Percentiles rank a stretch among this genome's conserved stretches.
Evolutionary conservation across 2,329 filamentous ascomycete species (phyloP).

Genomic region (Blastomyces percursus): DNA sequence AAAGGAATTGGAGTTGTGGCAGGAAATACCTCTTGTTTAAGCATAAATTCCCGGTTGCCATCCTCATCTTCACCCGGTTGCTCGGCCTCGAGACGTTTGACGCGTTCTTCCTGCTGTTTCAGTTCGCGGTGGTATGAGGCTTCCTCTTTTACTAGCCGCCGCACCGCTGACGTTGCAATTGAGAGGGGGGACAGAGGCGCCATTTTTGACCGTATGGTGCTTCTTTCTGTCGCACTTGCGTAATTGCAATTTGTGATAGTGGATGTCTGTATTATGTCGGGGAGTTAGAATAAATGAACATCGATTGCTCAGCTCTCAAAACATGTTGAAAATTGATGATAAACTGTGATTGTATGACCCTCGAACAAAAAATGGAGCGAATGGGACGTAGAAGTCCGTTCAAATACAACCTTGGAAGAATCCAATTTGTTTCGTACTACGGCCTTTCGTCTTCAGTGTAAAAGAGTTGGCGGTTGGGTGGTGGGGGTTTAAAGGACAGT

Average conservation of each 20-base stretch:
- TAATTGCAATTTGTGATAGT: neutral
- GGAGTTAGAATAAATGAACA: neutral
- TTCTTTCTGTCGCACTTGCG: constrained; percentile 12
- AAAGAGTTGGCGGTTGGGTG: neutral
- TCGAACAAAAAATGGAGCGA: neutral
- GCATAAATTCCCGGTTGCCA: constrained; percentile 63
- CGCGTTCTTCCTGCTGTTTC: constrained; percentile 58
- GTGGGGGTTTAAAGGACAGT: too few relatives aligned
- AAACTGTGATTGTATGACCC: neutral
- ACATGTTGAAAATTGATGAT: neutral
- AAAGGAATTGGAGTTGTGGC: neutral
- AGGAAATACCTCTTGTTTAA: constrained; percentile 71
- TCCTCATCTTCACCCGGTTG: constrained; percentile 47
- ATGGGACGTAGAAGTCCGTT: neutral
- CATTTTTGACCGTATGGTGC: constrained; percentile 42
- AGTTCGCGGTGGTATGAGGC: constrained; percentile 81
- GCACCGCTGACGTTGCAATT: constrained; percentile 69
- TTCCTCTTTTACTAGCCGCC: constrained; percentile 84
- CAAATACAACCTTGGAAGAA: neutral
- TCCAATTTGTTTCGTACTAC: neutral
- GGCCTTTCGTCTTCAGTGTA: too few relatives aligned
- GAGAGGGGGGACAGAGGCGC: constrained; percentile 62
- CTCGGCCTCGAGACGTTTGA: constrained; percentile 57
- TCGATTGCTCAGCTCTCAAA: too few relatives aligned
- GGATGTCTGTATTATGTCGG: neutral